Evolutionary conservation across 2,329 filamentous ascomycete species (phyloP).

Genomic region (Penicillium sp.): DNA sequence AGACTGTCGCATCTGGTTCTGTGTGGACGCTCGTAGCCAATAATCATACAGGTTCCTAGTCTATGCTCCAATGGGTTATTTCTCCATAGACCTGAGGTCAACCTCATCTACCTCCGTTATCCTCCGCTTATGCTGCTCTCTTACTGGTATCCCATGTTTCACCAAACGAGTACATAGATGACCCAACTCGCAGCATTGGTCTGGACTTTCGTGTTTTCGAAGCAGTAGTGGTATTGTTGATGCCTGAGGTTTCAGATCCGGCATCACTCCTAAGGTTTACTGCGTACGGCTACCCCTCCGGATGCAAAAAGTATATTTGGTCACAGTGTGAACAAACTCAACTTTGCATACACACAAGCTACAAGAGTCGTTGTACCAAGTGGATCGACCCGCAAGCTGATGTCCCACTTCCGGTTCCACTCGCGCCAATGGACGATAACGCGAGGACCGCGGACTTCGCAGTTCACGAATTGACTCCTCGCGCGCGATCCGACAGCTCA

Average conservation of each 20-base stretch:
- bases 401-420: slow-evolving; percentile 20
- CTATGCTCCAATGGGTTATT: not conserved
- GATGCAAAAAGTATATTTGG: not conserved
- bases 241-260: too few relatives aligned
- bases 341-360: too few relatives aligned
- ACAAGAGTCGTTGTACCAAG: slow-evolving; percentile 9
- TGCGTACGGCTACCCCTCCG: slow-evolving; percentile 1
- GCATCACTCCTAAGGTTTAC: too few relatives aligned
- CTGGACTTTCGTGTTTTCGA: too few relatives aligned
- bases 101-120: too few relatives aligned
- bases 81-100: too few relatives aligned
- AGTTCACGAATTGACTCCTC: slow-evolving; percentile 26
- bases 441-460: slow-evolving; percentile 27
- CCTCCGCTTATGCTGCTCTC: too few relatives aligned
- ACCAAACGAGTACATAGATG: too few relatives aligned
- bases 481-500: slow-evolving; percentile 34
- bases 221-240: not conserved
- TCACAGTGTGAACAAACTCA: slow-evolving; percentile 1
- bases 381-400: slow-evolving; percentile 21
- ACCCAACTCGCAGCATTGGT: too few relatives aligned
- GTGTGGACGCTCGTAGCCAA: not conserved
- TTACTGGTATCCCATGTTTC: too few relatives aligned
- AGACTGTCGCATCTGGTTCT: not conserved
- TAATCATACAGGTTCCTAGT: not conserved
- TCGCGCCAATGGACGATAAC: slow-evolving; percentile 38